Evolutionary conservation across 2,329 filamentous ascomycete genomes (phyloP).

Genomic region (Colletotrichum euphorbiae): DNA sequence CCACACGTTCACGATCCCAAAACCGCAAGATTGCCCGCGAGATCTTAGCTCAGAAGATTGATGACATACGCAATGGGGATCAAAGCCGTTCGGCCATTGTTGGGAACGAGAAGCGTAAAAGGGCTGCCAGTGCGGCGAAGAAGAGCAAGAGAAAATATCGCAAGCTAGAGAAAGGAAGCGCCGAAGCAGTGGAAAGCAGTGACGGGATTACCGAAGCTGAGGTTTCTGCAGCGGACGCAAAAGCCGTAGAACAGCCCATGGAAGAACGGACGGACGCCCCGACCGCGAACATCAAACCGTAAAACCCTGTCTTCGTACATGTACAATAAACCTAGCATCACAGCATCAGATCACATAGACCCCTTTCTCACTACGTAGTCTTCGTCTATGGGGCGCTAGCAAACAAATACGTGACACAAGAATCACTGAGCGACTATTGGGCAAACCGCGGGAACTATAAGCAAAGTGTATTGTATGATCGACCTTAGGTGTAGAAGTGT

Average conservation of each 20-base stretch:
- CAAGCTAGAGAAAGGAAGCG: conserved; percentile 65
- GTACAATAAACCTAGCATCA: too few relatives aligned
- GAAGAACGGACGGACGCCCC: conserved; percentile 26
- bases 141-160: conserved; percentile 86
- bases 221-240: background rate
- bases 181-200: conserved; percentile 36
- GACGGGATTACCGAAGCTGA: conserved; percentile 39
- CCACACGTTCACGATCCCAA: conserved; percentile 85
- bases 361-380: background rate
- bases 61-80: conserved; percentile 78
- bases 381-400: background rate
- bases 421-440: background rate
- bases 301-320: background rate
- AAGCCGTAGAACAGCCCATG: conserved; percentile 17
- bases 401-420: background rate
- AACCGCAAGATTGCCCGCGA: conserved; percentile 88
- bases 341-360: too few relatives aligned
- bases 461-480: conserved; percentile 68
- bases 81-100: conserved; percentile 75
- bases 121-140: conserved; percentile 81
- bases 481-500: conserved; percentile 65
- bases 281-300: conserved; percentile 37
- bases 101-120: conserved; percentile 71
- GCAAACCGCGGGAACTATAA: conserved; percentile 42
- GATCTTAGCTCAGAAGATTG: conserved; percentile 79